phyloP scores from a whole-genome alignment of 768 basidiomycete genomes.

The Pisolithus sp. region DNA sequence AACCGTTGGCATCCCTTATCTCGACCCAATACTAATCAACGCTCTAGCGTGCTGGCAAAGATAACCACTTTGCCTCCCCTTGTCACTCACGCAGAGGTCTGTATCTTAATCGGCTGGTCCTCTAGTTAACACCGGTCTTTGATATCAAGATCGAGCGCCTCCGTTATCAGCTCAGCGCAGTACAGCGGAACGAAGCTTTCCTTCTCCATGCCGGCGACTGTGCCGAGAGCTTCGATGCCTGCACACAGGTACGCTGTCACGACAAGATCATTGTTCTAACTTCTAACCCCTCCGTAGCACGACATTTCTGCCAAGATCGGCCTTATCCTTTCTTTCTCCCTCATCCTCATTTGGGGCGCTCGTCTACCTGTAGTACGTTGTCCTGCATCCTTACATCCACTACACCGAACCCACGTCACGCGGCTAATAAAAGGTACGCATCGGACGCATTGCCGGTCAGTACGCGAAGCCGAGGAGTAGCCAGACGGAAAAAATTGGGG shows the following conservation, averaged over 20 bases:
- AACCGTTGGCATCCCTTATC: neutral
- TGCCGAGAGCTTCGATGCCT: constrained; percentile 91
- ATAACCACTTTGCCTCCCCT: constrained; percentile 78
- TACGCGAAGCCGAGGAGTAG: constrained; percentile 94
- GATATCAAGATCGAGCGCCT: constrained; percentile 68
- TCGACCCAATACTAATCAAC: constrained; percentile 1
- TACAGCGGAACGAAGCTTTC: constrained; percentile 85
- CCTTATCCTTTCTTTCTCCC: constrained; percentile 88
- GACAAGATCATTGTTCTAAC: constrained; percentile 8
- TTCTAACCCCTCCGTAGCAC: constrained; percentile 42
- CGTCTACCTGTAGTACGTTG: constrained; percentile 80
- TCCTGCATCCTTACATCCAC: neutral
- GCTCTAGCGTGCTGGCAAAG: constrained; percentile 66
- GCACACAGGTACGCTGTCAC: constrained; percentile 59
- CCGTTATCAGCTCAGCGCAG: constrained; percentile 69
- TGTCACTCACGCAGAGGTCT: constrained; percentile 88
- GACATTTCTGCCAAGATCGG: constrained; percentile 86
- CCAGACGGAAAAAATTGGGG: constrained; percentile 69
- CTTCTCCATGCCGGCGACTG: constrained; percentile 97
- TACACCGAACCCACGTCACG: constrained; percentile 4
- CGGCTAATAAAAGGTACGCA: constrained; percentile 52
- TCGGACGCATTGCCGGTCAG: constrained; percentile 92
- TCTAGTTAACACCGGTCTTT: constrained; percentile 16
- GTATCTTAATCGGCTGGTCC: constrained; percentile 10
- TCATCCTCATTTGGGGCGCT: constrained; percentile 92